phyloP scores from a whole-genome alignment of 148 eudicot genomes.

The Camellia japonica region DNA sequence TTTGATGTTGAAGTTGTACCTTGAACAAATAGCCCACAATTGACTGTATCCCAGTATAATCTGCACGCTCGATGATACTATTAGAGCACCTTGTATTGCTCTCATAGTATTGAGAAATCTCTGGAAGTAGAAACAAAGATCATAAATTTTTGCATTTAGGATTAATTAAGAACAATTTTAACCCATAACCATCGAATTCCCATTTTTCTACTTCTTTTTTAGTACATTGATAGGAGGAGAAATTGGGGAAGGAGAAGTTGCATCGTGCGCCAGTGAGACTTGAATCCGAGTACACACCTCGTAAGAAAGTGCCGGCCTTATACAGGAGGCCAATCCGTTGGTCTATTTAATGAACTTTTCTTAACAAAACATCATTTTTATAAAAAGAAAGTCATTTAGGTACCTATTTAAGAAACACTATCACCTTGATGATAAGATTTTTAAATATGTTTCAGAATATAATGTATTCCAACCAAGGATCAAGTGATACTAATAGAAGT shows the following conservation, averaged over 20 bases:
- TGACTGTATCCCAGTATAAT: constrained; percentile 95
- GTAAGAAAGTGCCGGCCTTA: too few relatives aligned
- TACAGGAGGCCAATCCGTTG: too few relatives aligned
- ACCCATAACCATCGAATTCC: neutral
- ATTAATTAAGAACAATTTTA: neutral
- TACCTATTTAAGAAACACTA: neutral
- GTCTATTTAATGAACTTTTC: too few relatives aligned
- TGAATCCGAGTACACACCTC: too few relatives aligned
- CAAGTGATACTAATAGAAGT: too few relatives aligned
- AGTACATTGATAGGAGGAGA: too few relatives aligned
- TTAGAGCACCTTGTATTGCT: constrained; percentile 93
- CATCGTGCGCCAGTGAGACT: too few relatives aligned
- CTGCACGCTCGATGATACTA: constrained; percentile 97
- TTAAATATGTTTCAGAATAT: too few relatives aligned
- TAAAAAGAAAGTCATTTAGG: neutral
- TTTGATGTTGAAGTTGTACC: constrained; percentile 35
- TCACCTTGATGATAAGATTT: neutral
- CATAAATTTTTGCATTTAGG: constrained; percentile 1
- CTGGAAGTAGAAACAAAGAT: constrained; percentile 32
- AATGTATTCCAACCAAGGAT: too few relatives aligned
- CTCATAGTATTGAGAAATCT: constrained; percentile 82
- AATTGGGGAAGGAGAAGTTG: too few relatives aligned
- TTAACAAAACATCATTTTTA: too few relatives aligned
- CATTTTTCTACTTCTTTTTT: neutral
- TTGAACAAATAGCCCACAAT: constrained; percentile 96